Evolutionary conservation across 495 filamentous ascomycete species (phyloP), one percentile per base, ranked within the genome.

Genomic region (Aspergillus sclerotioniger): DNA sequence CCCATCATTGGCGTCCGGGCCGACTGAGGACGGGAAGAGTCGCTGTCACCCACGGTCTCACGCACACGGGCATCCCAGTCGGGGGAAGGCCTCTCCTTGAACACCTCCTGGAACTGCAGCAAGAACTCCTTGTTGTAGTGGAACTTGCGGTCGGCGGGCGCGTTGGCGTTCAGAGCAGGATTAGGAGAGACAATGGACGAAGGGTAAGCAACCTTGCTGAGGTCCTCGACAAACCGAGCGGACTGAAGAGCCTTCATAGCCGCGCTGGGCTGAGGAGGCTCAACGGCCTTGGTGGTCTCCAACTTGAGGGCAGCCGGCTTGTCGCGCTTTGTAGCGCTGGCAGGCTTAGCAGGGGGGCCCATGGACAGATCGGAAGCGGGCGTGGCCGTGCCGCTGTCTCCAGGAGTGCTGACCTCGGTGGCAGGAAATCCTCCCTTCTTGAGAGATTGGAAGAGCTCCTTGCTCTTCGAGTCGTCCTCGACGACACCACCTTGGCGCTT

Each of bases 71-170:
- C 73, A 54, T 92, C 87, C 85, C 96, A 98, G 63, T 97, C 92
- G 13, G 90, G 61, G 2, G 91, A 92, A 9, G 94, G 94, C 73
- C 97, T 96, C 73, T 98, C 94, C 54, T 87, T 94, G 75, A 96
- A 99, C 2, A 91, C 90, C 52, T 78, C 76, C 77, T 97, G 87
- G 81, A 99, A 99, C 67, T 99, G 95, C n/a, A 98, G 80, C 72
- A 99, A 77, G 81, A 99, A 99, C 49, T 90, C 85, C 56, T 89
- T 89, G 70, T 97, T 90, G 75, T 99, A 99, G 67, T 92, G 90
- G 81, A 96, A 96, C 66, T 89, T 92, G 62, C 87, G 85, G 60
- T 88, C 88, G 55, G 79, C 83, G 5, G 88, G 81, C 16, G 88
- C 86, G 47, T 78, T 85, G 28, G 82, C 75, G 67, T 96, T 99